Evolutionary conservation across 2,329 filamentous ascomycete genomes (phyloP), one percentile per base, ranked within the genome.

Genomic region (Penicillium freii): DNA sequence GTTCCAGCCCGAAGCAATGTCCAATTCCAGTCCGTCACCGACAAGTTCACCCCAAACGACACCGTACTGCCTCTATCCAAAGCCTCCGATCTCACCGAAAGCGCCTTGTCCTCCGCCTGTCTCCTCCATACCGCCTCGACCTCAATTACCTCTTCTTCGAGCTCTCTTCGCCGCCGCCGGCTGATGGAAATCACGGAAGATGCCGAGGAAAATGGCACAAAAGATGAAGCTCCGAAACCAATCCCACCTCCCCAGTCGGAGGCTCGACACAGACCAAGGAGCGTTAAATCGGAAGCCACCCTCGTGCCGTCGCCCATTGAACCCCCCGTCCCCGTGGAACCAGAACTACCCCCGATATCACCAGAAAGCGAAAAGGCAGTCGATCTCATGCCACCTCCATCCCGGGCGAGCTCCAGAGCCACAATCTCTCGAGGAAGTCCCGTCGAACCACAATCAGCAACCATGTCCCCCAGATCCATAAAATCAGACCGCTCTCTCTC

Each of bases 121-220:
- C 92, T 92, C 43, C 80, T 97, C 53, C 92, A 97, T 75, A 89
- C 92, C 39, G 91, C 92, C 8, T 91, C 91, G 13, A 89, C 88
- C 39, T 96, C 93, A 21, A 90, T 87, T 64, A 91, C 89, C 27
- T 96, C 92, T 11, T 93, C 91, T 5, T 89, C 85, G 48, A 92
- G 89, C 71, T 95, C 91, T 5, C 80, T 92, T 63, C 85, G 89
- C 58, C 83, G 87, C 69, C 85, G 88, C 67, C 87, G 90, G 64
- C 79, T 97, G 66, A 88, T 93, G 78, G 93, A 96, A 77, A 97
- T 97, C 71, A 87, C 89, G n/a, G 94, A 97, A 76, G 90, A 94
- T 77, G 90, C 88, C 53, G 91, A 95, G 70, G 92, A 96, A 68
- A 87, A 86, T 67, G 79, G 84, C 54, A 81, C 87, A 10, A 66